Evolutionary conservation across 2,329 filamentous ascomycete species (phyloP).

Genomic region (Stachybotrys elegans): DNA sequence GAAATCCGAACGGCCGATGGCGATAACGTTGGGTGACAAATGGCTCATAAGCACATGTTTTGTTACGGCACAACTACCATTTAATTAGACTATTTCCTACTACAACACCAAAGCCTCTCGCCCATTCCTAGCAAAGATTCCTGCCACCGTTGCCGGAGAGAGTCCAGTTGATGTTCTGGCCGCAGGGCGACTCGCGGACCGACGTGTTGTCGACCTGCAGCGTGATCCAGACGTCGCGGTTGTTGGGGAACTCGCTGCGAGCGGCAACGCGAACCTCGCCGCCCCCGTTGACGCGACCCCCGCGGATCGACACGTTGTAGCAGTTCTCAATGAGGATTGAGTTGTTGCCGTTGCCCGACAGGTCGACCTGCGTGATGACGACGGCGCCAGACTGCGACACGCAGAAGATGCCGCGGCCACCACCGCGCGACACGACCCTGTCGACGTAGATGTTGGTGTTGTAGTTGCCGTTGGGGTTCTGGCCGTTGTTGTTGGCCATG

Average conservation of each 20-base stretch:
- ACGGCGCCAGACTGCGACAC: constrained; percentile 1
- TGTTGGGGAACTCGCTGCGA: constrained; percentile 3
- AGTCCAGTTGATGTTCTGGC: constrained; percentile 4
- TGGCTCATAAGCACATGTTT: too few species aligned
- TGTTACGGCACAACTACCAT: too few species aligned
- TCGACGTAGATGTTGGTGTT: constrained; percentile 4
- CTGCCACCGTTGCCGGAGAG: constrained; percentile 2
- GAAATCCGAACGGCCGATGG: too few species aligned
- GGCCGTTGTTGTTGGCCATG: constrained; percentile 1
- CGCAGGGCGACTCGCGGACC: constrained; percentile 2
- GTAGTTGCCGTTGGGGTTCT: constrained; percentile 3
- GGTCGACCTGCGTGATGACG: constrained; percentile 1
- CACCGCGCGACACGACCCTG: constrained; percentile 1
- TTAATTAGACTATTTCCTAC: too few species aligned
- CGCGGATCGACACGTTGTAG: constrained; percentile 2
- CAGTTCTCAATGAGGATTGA: constrained; percentile 3
- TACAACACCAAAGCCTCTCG: too few species aligned
- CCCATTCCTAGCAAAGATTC: constrained; percentile 1
- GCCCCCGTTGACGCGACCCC: constrained; percentile 1
- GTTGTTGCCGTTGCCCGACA: constrained; percentile 2
- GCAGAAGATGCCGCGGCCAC: constrained; percentile 3
- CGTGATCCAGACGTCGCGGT: constrained; percentile 3
- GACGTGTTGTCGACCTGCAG: neutral
- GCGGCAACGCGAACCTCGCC: constrained; percentile 2
- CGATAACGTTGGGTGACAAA: too few species aligned